A percentile compares a stretch with the other conserved stretches of the same genome.
Evolutionary conservation across 345 rosid genomes (phyloP).

Genomic region (Cardamine resedifolia): DNA sequence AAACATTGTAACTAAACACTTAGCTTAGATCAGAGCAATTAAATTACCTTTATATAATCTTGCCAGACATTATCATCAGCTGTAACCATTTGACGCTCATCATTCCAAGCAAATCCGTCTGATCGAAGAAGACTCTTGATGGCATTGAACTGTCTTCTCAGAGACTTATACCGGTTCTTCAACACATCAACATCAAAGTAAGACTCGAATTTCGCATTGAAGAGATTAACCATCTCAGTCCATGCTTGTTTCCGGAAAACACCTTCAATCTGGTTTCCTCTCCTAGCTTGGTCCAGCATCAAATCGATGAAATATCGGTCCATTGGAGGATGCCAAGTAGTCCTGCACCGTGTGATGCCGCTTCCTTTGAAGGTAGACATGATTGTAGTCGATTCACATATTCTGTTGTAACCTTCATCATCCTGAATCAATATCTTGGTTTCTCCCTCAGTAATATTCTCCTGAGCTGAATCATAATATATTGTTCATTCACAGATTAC

Average conservation of each 20-base stretch:
- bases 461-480: conserved; percentile 27
- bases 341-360: conserved; percentile 47
- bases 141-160: conserved; percentile 67
- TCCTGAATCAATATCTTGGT: conserved; percentile 37
- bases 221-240: conserved; percentile 65
- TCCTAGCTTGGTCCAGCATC: conserved; percentile 72
- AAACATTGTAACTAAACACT: neutral
- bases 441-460: conserved; percentile 23
- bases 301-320: conserved; percentile 74
- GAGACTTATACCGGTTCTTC: conserved; percentile 80
- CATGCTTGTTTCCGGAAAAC: conserved; percentile 78
- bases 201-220: conserved; percentile 71
- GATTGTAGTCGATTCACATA: conserved; percentile 34
- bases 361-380: conserved; percentile 28
- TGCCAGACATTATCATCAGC: conserved; percentile 91
- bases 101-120: conserved; percentile 83
- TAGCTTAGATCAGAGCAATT: neutral
- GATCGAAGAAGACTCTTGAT: conserved; percentile 65
- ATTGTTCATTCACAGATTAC: neutral
- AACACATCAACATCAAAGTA: conserved; percentile 62
- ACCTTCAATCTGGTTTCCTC: conserved; percentile 78
- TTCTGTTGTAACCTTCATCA: conserved; percentile 43
- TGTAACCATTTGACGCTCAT: conserved; percentile 77
- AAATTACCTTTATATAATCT: conserved; percentile 68
- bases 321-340: conserved; percentile 89